phyloP scores from a whole-genome alignment of 306 rosid genomes.

The Cyamopsis tetragonoloba region DNA sequence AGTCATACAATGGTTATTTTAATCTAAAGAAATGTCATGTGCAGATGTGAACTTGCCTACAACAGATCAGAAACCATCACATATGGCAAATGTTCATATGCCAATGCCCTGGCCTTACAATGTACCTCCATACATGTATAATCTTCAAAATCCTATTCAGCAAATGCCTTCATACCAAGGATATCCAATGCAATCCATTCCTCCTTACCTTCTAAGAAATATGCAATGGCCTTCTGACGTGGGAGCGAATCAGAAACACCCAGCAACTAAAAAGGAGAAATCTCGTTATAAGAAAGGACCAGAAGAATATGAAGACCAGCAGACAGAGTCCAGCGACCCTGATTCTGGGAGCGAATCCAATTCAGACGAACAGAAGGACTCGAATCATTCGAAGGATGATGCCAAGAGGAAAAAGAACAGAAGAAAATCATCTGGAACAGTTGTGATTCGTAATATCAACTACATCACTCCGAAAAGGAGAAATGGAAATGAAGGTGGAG shows the following conservation, averaged over 20 bases:
- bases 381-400: constrained; percentile 31
- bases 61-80: constrained; percentile 32
- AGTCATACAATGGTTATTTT: background rate
- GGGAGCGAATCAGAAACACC: constrained; percentile 40
- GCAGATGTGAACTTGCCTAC: constrained; percentile 38
- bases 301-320: constrained; percentile 40
- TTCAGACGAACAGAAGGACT: constrained; percentile 38
- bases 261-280: constrained; percentile 40
- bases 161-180: constrained; percentile 53
- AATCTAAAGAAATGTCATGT: constrained; percentile 9
- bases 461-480: constrained; percentile 62
- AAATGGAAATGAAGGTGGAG: constrained; percentile 49
- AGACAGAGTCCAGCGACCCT: constrained; percentile 44
- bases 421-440: constrained; percentile 53
- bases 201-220: constrained; percentile 44
- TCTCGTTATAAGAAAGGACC: constrained; percentile 29
- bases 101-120: constrained; percentile 51
- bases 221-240: constrained; percentile 54
- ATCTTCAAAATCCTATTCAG: constrained; percentile 37
- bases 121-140: constrained; percentile 46
- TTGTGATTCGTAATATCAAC: constrained; percentile 66
- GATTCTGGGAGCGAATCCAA: constrained; percentile 38
- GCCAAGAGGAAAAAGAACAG: constrained; percentile 35
- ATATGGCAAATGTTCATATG: constrained; percentile 38
- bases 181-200: constrained; percentile 52